Conservation (phyloP, 768 basidiomycete species). For the Amanita jacksonii region DNA sequence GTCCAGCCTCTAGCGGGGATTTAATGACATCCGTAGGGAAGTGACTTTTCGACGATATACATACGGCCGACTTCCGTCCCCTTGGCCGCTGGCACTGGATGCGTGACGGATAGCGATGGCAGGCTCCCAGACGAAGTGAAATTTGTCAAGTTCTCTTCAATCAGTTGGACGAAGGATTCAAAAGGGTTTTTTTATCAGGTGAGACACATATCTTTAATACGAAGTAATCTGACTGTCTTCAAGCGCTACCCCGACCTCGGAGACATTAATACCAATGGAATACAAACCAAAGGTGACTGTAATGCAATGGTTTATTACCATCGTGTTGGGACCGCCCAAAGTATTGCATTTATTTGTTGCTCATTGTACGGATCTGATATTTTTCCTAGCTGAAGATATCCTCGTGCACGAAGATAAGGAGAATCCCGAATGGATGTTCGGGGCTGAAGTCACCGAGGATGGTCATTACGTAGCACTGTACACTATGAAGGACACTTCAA, state of each 20-base stretch:
- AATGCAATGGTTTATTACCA: conserved; percentile 77
- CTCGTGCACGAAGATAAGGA: conserved; percentile 55
- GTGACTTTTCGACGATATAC: conserved; percentile 64
- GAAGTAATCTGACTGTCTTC: conserved; percentile 9
- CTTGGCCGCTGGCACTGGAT: conserved; percentile 31
- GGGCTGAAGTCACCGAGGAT: conserved; percentile 48
- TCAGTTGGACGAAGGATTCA: conserved; percentile 70
- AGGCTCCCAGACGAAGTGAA: conserved; percentile 58
- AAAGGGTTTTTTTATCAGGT: conserved; percentile 83
- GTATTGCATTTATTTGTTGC: conserved; percentile 21
- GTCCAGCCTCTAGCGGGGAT: conserved; percentile 2
- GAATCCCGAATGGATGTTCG: conserved; percentile 61
- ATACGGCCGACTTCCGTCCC: conserved; percentile 55
- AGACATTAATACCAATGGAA: conserved; percentile 47
- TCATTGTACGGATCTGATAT: conserved; percentile 4
- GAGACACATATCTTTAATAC: background rate
- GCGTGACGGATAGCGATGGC: conserved; percentile 35
- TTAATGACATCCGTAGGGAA: conserved; percentile 37
- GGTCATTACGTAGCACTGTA: conserved; percentile 53
- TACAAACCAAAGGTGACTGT: conserved; percentile 50
- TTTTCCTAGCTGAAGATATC: conserved; percentile 49
- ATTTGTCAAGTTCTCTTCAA: conserved; percentile 67
- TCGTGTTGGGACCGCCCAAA: conserved; percentile 58
- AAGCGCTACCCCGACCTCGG: conserved; percentile 49
- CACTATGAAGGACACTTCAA: conserved; percentile 50